A percentile compares a stretch with the other conserved stretches of the same genome.
Conservation (phyloP, 2,329 filamentous ascomycete genomes). For the Colletotrichum caudatum region DNA sequence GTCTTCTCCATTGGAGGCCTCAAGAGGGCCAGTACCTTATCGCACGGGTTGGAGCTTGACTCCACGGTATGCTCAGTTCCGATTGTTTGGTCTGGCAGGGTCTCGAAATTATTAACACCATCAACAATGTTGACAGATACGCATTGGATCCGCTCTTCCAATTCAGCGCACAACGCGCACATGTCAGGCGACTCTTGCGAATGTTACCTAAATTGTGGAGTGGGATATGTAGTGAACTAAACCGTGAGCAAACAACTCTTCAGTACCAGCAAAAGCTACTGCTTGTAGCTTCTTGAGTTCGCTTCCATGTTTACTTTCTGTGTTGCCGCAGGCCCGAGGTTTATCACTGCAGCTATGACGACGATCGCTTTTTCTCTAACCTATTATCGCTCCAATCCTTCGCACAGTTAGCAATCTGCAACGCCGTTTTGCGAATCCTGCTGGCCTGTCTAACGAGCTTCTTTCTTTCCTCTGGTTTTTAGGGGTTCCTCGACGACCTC, state of each 20-base stretch:
- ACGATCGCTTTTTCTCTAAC: constrained; percentile 33
- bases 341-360: constrained; percentile 20
- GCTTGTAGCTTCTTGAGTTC: constrained; percentile 1
- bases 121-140: too few species aligned
- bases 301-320: not conserved
- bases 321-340: not conserved
- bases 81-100: not conserved
- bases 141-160: not conserved
- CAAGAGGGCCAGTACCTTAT: not conserved
- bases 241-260: too few species aligned
- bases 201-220: too few species aligned
- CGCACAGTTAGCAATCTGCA: constrained; percentile 37
- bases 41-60: not conserved
- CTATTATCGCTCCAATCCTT: constrained; percentile 40
- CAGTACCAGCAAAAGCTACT: too few species aligned
- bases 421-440: constrained; percentile 36
- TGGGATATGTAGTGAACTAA: not conserved
- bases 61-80: not conserved
- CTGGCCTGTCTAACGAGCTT: constrained; percentile 31
- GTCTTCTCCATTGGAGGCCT: constrained; percentile 21
- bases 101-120: too few species aligned
- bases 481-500: not conserved
- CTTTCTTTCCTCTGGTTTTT: constrained; percentile 13
- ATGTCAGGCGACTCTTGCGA: not conserved
- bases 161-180: not conserved